Evolutionary conservation across 164 flowering plant species (phyloP).

Genomic region (Saururus chinensis): DNA sequence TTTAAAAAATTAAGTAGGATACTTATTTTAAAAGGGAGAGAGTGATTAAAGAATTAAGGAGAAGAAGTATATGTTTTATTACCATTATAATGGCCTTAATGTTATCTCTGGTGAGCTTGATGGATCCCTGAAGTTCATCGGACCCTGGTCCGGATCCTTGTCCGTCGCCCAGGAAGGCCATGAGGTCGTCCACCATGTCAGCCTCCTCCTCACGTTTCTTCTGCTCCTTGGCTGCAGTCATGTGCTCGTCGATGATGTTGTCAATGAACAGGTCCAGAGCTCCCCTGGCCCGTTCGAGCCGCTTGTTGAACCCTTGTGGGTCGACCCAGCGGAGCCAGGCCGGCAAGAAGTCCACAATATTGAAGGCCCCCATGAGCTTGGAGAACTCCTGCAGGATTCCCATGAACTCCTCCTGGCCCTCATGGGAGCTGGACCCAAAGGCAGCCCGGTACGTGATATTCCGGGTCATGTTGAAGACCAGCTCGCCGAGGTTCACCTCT

Average conservation of each 20-base stretch:
- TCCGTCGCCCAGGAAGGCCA: constrained; percentile 45
- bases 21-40: too few species aligned
- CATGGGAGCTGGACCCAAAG: constrained; percentile 44
- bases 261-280: constrained; percentile 61
- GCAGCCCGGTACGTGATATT: constrained; percentile 61
- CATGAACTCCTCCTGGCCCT: constrained; percentile 56
- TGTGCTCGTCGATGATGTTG: constrained; percentile 49
- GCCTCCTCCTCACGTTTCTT: constrained; percentile 12
- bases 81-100: constrained; percentile 92
- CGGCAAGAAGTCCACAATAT: constrained; percentile 63
- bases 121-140: constrained; percentile 32
- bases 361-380: constrained; percentile 70
- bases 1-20: too few species aligned
- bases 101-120: constrained; percentile 51
- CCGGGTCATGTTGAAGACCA: constrained; percentile 48
- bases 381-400: constrained; percentile 70
- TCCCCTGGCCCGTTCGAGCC: constrained; percentile 39
- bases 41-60: too few species aligned
- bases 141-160: constrained; percentile 12
- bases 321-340: constrained; percentile 48
- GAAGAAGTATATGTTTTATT: too few species aligned
- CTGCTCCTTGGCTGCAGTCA: constrained; percentile 20
- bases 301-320: constrained; percentile 38
- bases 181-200: constrained; percentile 75
- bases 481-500: constrained; percentile 46